A percentile compares a stretch with the other conserved stretches of the same genome.
These are phyloP conservation scores for Lactifluus hygrophoroides DNA, from an alignment of 768 basidiomycete genomes.

Conservation along the genomic window DNA sequence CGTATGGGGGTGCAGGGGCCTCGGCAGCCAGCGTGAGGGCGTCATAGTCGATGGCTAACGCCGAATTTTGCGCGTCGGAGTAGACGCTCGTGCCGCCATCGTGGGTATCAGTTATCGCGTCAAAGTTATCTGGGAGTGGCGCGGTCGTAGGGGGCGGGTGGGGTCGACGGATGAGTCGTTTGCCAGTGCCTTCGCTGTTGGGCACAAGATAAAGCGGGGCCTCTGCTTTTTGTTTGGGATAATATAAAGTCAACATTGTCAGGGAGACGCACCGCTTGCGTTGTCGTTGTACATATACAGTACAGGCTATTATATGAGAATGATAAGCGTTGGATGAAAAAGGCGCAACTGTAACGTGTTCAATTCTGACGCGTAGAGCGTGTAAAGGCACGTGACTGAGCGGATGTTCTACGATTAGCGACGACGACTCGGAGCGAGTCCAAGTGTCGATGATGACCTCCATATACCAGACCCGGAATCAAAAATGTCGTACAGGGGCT, in stretches of 20 bases:
- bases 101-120: constrained; percentile 27
- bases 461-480: no score
- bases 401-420: no score
- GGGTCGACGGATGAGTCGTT: constrained; percentile 32
- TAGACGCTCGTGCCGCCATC: constrained; percentile 15
- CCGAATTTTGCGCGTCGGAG: constrained; percentile 13
- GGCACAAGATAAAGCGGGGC: constrained; percentile 31
- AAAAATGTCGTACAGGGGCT: no score
- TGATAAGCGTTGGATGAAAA: neutral
- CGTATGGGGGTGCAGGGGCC: neutral
- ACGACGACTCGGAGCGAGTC: no score
- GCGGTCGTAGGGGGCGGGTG: constrained; percentile 33
- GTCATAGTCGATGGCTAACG: constrained; percentile 19
- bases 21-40: constrained; percentile 11
- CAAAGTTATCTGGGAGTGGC: constrained; percentile 35
- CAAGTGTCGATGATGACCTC: no score
- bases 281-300: constrained; percentile 21
- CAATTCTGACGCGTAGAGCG: no score
- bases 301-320: no score
- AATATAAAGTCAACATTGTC: neutral
- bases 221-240: constrained; percentile 2
- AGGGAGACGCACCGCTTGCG: constrained; percentile 14
- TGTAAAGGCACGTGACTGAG: no score
- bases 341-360: neutral
- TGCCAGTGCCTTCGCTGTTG: constrained; percentile 31